These are phyloP conservation scores for Gymnopilus dilepis DNA, from an alignment of 768 basidiomycete species.

Conservation along the genomic window DNA sequence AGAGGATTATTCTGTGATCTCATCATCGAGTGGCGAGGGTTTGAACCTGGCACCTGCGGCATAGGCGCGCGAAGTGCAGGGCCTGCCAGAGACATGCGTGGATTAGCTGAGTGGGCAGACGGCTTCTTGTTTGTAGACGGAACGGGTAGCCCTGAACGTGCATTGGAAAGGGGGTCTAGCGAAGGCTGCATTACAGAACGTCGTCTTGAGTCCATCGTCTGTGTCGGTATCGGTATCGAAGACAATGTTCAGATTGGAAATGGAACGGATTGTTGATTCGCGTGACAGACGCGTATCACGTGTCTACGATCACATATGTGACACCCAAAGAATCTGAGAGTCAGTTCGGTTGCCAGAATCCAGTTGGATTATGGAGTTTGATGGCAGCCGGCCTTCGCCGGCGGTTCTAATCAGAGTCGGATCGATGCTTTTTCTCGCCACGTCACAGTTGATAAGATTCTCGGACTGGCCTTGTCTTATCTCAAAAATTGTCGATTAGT, in stretches of 20 bases:
- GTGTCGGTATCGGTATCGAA: neutral
- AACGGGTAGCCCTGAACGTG: slow-evolving; percentile 72
- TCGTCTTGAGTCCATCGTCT: slow-evolving; percentile 54
- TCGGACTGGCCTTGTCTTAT: no score
- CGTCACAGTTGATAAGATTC: no score
- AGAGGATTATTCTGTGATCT: slow-evolving; percentile 77
- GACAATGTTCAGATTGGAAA: neutral
- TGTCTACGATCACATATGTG: neutral
- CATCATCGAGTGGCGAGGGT: slow-evolving; percentile 72
- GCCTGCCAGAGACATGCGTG: slow-evolving; percentile 76
- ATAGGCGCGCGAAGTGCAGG: slow-evolving; percentile 69
- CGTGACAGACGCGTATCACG: slow-evolving; percentile 36
- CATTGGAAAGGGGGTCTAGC: slow-evolving; percentile 52
- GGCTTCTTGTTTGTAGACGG: slow-evolving; percentile 80
- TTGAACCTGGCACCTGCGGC: slow-evolving; percentile 47
- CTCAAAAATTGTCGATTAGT: no score
- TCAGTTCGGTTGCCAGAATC: no score
- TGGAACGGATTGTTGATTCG: slow-evolving; percentile 4
- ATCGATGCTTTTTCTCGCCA: no score
- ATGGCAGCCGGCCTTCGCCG: no score
- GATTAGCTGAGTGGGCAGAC: slow-evolving; percentile 54
- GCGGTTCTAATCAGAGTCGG: no score
- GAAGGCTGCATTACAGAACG: slow-evolving; percentile 64
- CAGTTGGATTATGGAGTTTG: no score
- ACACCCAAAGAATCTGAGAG: no score